Base-by-base conservation (phyloP, 345 rosid genomes). In the Mercurialis annua region DNA sequence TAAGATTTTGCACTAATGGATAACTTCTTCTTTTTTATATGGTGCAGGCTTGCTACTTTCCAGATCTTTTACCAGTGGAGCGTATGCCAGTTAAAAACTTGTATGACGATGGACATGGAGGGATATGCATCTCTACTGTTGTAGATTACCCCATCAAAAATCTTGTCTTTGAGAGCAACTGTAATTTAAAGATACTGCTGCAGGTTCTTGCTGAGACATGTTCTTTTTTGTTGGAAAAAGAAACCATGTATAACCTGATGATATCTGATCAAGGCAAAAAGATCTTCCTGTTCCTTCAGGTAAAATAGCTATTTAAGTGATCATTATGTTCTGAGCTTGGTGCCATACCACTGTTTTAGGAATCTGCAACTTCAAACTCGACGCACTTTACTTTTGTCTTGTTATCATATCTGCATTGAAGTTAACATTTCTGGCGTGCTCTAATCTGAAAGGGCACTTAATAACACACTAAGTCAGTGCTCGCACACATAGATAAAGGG, bases 261-360 rank as follows among this genome's bases (percentile, higher is more conserved):
- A 67, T 80, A 42, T 67, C 81, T n/a, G 72, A 71, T 67, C 51
- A 59, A 23, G 81, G 81, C 44, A 76, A 51, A 51, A 73, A 50
- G 72, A 59, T 56, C 23, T 73, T 73, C 69, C 31, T 80, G 74
- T 80, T 80, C 68, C 78, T 73, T 73, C 76, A 59, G 81, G 83
- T 80, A 73, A 62, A 58, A 17, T 54, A 38, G 24, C 59, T 57
- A 7, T 10, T 4, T 44, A 9, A 18, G 5, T 44, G 20, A 26
- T 8, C 17, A 14, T 34, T 53, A 23, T 62, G 8, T 55, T 48
- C 23, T 53, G 26, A 47, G 44, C 47, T n/a, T 50, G 24, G n/a
- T 48, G 9, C 26, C 26, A 29, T 18, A 33, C 34, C 59, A 5
- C 38, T 40, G 5, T 40, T 23, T 15, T 29, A 1, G 20, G 20